Evolutionary conservation across 2,329 filamentous ascomycete genomes (phyloP), one percentile per base, ranked within the genome.

Genomic region (Penicillium psychrosexuale): DNA sequence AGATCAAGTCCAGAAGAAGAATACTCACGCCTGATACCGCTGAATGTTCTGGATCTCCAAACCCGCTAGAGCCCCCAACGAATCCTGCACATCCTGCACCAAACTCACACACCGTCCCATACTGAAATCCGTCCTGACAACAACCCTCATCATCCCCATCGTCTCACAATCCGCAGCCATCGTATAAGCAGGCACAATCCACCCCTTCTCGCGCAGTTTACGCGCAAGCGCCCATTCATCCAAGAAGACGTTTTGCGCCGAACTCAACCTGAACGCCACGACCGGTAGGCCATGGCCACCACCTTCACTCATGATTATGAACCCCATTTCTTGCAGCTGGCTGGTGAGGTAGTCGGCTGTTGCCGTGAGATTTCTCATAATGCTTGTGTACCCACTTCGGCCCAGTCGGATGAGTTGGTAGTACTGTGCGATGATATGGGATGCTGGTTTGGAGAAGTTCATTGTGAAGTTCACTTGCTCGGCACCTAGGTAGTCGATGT

Each of bases 401-500:
- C 93, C 93, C 3, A 97, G 86, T 31, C 93, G 90, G 72, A 97
- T 96, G 69, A 97, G 83, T 77, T 97, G 92, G 79, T 97, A 97
- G 79, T 97, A 97, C 77, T 97, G 93, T 31, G 90, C 93, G 58
- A 97, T 96, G 69, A 97, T 89, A 70, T 97, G 92, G 5, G 88
- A 91, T 9, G 93, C 93, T 54, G 92, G 91, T 73, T 96, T 96
- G 70, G 90, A 95, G 80, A 97, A 97, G 81, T 97, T 97, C 57
- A 97, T 85, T 0, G 93, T 97, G 78, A 97, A 97, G 3, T 91
- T 96, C 1, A 91, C 88, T 73, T 97, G 93, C 70, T 97, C 91
- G 12, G 93, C 92, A 45, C 93, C 93, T 7, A 97, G 87, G 77
- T 97, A 97, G 82, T 97, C 96, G 83, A 97, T 96, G 82, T 96